Evolutionary conservation across 805 yeast species (phyloP), one percentile per base, ranked within the genome.

Genomic region (Wickerhamiella cacticola): DNA sequence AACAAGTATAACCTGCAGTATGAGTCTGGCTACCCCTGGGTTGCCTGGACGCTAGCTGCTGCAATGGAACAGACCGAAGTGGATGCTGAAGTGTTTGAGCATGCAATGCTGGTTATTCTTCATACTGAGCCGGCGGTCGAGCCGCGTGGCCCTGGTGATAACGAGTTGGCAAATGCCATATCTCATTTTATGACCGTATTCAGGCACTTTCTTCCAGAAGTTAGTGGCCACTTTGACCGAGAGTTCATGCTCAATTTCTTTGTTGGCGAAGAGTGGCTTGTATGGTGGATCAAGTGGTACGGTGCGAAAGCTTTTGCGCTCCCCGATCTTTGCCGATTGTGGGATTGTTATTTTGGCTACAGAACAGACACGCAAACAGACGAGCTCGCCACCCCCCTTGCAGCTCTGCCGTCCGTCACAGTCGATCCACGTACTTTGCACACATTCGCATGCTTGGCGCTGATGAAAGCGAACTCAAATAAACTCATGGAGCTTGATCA

Each of bases 251-350:
- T 82, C 41, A 77, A 77, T 54, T 72, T 76, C 35, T 52, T 66
- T 15, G 69, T 72, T 38, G 86, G 82, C 53, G 92, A 84, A 55
- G 87, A 80, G 59, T 88, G 96, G 96, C 68, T 87, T 22, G 72
- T 85, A 34, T 88, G 95, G 95, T 88, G 96, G 96, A 69, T 88
- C 53, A 85, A 86, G 60, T 88, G 83, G 72, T 76, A 84, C 59
- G 96, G 96, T 18, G 76, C 92, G 12, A 83, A 83, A 63, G 86
- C 81, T 5, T 78, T 94, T 75, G 80, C 87, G 39, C 73, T 82
- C 52, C 72, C 71, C 50, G 95, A 86, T 63, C 66, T 96, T 46
- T 95, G 92, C 10, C 71, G 95, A 52, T 70, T 86, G 5, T 88
- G 97, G 97, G 97, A 88, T 65, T 66, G 78, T 53, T 63, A 87